Evolutionary conservation across 1,139 yeast species (phyloP), one percentile per base, ranked within the genome.

Genomic region (Hyphopichia burtonii): DNA sequence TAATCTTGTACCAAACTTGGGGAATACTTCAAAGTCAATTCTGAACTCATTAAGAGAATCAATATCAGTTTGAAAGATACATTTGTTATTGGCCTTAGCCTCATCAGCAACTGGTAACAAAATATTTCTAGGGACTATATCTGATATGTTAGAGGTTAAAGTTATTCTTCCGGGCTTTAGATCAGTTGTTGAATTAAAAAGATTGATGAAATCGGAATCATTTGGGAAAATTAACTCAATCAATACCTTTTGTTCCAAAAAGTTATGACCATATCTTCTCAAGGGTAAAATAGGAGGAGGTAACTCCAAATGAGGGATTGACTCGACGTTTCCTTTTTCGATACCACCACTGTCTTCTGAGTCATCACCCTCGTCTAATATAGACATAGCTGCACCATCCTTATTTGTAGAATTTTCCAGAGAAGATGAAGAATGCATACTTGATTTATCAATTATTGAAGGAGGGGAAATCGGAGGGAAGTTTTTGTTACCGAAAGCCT

Each of bases 221-320:
- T 76, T 77, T 1, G 89, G 78, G 47, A 83, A 82, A 3, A 80
- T 75, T 37, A 93, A 67, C 58, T 91, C 96, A 31, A 93, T 77
- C 50, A 90, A 81, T 3, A 88, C 89, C 56, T 87, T 89, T 58
- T 85, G 88, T 56, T 93, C 98, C 55, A 93, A 68, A 66, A 90
- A 93, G 63, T 90, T 93, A 65, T 93, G 99, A 8, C 99, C 99
- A 58, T 93, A 93, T 51, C 96, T 78, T 55, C 97, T 76, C 42
- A 93, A 70, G 0, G 99, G 99, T 39, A 93, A 80, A 41, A 93
- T 89, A 10, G 99, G 99, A 1, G 99, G 99, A 1, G 99, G 99
- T 43, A 93, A 72, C 30, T 90, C 82, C 44, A 93, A 74, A 54
- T 89, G 96, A 0, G 99, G 99, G 39, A 93, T 91, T 18, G 83